phyloP scores from a whole-genome alignment of 352 stramenopile species.

The Poterioochromonas sp. region DNA sequence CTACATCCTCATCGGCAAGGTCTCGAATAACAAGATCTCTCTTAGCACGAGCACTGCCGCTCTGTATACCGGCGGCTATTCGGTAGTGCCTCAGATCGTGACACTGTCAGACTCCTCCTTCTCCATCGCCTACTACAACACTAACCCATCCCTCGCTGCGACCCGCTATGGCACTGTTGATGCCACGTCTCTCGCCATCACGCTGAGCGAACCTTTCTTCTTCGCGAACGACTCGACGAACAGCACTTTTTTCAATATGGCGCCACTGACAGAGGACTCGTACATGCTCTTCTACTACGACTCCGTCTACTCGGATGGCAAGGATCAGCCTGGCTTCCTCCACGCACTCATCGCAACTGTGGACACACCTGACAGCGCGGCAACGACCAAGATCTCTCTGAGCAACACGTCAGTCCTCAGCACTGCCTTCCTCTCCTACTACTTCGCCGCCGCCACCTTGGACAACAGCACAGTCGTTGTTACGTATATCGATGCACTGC shows the following conservation, averaged over 20 bases:
- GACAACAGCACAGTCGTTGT: not conserved
- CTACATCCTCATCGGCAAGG: not conserved
- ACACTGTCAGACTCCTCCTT: not conserved
- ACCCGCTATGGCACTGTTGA: slow-evolving; percentile 9
- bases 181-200: not conserved
- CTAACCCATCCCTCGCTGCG: not conserved
- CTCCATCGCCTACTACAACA: slow-evolving; percentile 22
- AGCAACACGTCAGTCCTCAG: not conserved
- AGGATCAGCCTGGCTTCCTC: not conserved
- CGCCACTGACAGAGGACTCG: not conserved
- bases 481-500: not conserved
- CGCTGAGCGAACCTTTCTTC: not conserved
- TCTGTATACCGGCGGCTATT: not conserved
- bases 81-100: not conserved
- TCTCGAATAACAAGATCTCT: not conserved
- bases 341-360: not conserved
- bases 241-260: not conserved
- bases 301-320: not conserved
- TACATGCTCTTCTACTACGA: slow-evolving; percentile 18
- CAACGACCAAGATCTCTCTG: not conserved
- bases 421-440: not conserved
- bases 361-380: not conserved
- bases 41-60: not conserved
- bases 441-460: not conserved
- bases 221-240: slow-evolving; percentile 10